Base-by-base conservation (phyloP, 345 rosid genomes). In the Heritiera fomes region DNA sequence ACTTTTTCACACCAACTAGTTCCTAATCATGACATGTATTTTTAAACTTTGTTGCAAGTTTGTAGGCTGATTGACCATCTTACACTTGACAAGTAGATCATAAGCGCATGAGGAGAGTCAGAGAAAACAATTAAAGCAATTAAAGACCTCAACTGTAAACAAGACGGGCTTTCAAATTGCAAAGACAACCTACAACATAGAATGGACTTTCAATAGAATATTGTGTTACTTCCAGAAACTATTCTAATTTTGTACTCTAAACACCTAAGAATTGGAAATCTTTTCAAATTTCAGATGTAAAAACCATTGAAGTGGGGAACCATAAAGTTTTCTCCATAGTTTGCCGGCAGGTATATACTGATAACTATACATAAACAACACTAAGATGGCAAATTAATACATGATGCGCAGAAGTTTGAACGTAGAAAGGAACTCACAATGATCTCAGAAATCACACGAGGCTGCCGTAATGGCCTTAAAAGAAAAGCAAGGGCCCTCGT, bases 391-490 rank as follows among this genome's bases (percentile, higher is more conserved):
- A 73, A 55, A 9, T 56, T 20, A 75, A 30, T 14, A 49, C 47
- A 61, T 38, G 18, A 61, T 47, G 12, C 9, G 34, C 14, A 41
- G 28, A 62, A 63, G 17, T 15, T 64, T 34, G 15, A 53, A 66
- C 59, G 38, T 23, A 53, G 40, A 56, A 47, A 52, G 41, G 30
- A 79, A 82, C 91, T 83, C 55, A 92, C 97, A 70, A 91, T 80
- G 73, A 93, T 89, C 86, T 93, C 98, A 0, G 97, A 97, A 49
- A 93, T 88, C 43, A 93, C 98, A 75, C 97, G 93, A 7, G 98
- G 98, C 63, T 92, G 98, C 34, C 93, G 82, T 1, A 93, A 52
- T 7, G 97, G 97, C 76, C 86, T 85, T 5, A 92, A 78, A 66
- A 92, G 82, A 73, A 87, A 82, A 49, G 95, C 98, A 47, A 93